phyloP scores from a whole-genome alignment of 1,284 basidiomycete genomes.

The Heterobasidion parviporum region DNA sequence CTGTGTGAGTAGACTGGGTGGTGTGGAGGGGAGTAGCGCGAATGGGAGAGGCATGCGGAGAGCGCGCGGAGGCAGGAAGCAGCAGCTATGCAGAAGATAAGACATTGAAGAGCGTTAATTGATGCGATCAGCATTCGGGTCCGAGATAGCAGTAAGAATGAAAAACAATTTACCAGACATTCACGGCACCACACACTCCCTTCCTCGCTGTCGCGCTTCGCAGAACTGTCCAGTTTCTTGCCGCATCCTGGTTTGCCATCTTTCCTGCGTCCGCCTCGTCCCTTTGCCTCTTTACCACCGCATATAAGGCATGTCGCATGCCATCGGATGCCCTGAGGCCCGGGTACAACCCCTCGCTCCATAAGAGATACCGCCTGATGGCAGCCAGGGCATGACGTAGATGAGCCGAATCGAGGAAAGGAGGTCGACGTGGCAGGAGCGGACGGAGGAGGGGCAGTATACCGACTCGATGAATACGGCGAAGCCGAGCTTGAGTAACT shows the following conservation, averaged over 20 bases:
- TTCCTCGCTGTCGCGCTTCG: constrained; percentile 55
- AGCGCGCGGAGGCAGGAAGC: constrained; percentile 39
- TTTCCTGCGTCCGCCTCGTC: constrained; percentile 31
- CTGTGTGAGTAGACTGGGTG: constrained; percentile 35
- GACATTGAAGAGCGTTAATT: background rate
- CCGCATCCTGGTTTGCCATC: constrained; percentile 66
- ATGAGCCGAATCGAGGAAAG: constrained; percentile 61
- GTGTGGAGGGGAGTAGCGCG: constrained; percentile 28
- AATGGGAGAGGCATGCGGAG: constrained; percentile 37
- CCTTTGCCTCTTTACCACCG: constrained; percentile 51
- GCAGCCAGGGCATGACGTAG: constrained; percentile 63
- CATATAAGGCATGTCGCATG: constrained; percentile 70
- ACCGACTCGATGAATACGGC: constrained; percentile 33
- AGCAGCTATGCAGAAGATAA: constrained; percentile 38
- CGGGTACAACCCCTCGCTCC: constrained; percentile 76
- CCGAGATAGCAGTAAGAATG: background rate
- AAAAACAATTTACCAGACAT: constrained; percentile 54
- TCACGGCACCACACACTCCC: constrained; percentile 77
- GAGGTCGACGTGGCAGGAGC: constrained; percentile 28
- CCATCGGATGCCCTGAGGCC: constrained; percentile 73
- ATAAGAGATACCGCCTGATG: constrained; percentile 63
- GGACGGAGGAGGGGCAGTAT: constrained; percentile 34
- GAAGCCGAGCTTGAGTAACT: constrained; percentile 16
- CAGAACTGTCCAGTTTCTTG: constrained; percentile 73
- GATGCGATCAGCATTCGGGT: background rate